Evolutionary conservation across 2,329 filamentous ascomycete genomes (phyloP).

Genomic region (Penicillium sp.): DNA sequence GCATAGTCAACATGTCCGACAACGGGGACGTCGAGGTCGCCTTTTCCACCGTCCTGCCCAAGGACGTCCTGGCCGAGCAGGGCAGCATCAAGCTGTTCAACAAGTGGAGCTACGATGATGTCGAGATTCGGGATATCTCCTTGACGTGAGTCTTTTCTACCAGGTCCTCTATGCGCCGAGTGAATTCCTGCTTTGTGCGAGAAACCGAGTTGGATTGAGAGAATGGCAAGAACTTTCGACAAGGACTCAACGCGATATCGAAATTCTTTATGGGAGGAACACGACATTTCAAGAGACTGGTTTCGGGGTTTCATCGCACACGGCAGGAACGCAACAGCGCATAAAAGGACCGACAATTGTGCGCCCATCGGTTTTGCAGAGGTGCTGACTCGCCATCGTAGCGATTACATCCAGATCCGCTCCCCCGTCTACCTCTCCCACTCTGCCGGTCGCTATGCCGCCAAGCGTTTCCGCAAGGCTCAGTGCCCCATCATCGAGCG

Average conservation of each 20-base stretch:
- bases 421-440: constrained; percentile 98
- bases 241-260: constrained; percentile 1
- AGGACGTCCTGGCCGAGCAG: constrained; percentile 85
- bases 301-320: constrained; percentile 3
- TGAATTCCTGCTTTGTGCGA: constrained; percentile 19
- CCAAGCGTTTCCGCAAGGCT: constrained; percentile 99
- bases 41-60: constrained; percentile 75
- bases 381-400: constrained; percentile 47
- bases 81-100: constrained; percentile 95
- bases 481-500: constrained; percentile 99
- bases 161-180: constrained; percentile 27
- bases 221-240: constrained; percentile 12
- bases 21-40: constrained; percentile 89
- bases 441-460: constrained; percentile 96
- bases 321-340: constrained; percentile 10
- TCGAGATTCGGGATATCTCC: constrained; percentile 99
- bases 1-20: constrained; percentile 77
- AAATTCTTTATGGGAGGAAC: constrained; percentile 4
- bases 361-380: constrained; percentile 12
- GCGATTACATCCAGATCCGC: constrained; percentile 99
- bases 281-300: background rate
- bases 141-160: constrained; percentile 73
- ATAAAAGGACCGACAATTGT: constrained; percentile 8
- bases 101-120: constrained; percentile 98
- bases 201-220: constrained; percentile 18